Evolutionary conservation across 2,329 filamentous ascomycete genomes (phyloP), one percentile per base, ranked within the genome.

Genomic region (Lasiodiplodia citricola): DNA sequence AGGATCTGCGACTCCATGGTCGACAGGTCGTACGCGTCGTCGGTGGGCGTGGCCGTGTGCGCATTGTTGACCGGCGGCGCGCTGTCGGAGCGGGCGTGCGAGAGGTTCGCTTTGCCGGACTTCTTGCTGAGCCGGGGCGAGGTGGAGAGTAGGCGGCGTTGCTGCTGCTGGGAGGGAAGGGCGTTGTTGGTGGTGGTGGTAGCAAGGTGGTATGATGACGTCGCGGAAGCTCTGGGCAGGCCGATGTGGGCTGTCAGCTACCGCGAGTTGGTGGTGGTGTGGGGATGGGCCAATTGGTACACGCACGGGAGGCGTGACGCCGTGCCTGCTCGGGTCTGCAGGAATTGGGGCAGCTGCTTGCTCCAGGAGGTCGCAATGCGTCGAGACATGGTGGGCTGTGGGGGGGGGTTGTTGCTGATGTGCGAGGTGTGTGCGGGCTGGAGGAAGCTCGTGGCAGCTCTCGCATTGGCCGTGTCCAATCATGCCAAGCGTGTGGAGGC

Each of bases 21-120:
- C 5, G 86, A 83, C 72, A 91, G 86, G 77, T 92, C 88, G 74
- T 84, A 87, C 1, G 88, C 87, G 74, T 91, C 87, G 68, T 84
- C 83, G 16, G 77, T 78, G 11, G 79, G 70, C 1, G 79, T 84
- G 76, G 69, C 62, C 38, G 63, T 71, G 21, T 71, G 52, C 7
- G 69, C 69, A 62, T 75, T 72, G 64, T 54, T 70, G 38, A 76
- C 72, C 2, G 76, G 75, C 1, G 79, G 75, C n/a, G 75, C 72
- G 16, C 76, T 77, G 37, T 80, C 78, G 57, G 76, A 73, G 68
- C 75, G 76, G 18, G 77, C 76, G 67, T 78, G 72, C 14, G 74
- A 77, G 38, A 80, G 79, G 65, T 82, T 82, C 64, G 83, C 83
- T 73, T 88, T 87, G 35, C 81, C 84, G 47, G 84, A 84, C 75